Evolutionary conservation across 345 rosid species (phyloP), one percentile per base, ranked within the genome.

Genomic region (Murraya paniculata): DNA sequence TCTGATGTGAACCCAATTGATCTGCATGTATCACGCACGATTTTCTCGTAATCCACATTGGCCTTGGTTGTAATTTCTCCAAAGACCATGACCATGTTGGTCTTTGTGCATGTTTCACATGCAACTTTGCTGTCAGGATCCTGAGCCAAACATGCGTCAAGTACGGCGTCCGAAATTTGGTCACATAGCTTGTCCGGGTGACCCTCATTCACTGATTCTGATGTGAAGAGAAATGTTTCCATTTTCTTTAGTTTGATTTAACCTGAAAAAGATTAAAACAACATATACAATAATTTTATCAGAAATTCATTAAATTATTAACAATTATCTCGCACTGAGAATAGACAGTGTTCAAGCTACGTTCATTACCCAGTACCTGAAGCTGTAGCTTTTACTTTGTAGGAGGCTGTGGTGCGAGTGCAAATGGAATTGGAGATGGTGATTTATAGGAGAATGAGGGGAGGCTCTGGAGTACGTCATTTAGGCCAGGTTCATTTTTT

Each of bases 111-210:
- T 4, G 92, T 91, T 84, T 91, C 94, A 48, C 94, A 91, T 6
- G 94, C 94, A 13, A 91, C 94, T 82, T 89, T 91, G 88, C 94
- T 91, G 56, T 91, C 94, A 1, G 92, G 85, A 80, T 91, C 94
- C 79, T 88, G 90, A 11, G 85, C 89, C 45, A 91, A 81, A 31
- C 94, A 91, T 41, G 94, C 92, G 28, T 91, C 94, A 30, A 91
- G 94, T 70, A 91, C 83, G 0, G 94, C 94, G 28, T 91, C 92
- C 6, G 94, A 91, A 82, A 91, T 81, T 86, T 91, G 94, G 79
- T 91, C 94, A 13, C 94, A 91, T 16, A 91, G 93, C 86, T 91
- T 91, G 87, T 91, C 94, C 2, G 94, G 94, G 64, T 91, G 94
- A 55, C 94, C 94, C 85, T 91, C 94, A 83, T 91, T 91, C 28